A percentile compares a stretch with the other conserved stretches of the same genome.
Conservation (phyloP, 2,329 filamentous ascomycete genomes). For the Colletotrichum echinochloae region DNA sequence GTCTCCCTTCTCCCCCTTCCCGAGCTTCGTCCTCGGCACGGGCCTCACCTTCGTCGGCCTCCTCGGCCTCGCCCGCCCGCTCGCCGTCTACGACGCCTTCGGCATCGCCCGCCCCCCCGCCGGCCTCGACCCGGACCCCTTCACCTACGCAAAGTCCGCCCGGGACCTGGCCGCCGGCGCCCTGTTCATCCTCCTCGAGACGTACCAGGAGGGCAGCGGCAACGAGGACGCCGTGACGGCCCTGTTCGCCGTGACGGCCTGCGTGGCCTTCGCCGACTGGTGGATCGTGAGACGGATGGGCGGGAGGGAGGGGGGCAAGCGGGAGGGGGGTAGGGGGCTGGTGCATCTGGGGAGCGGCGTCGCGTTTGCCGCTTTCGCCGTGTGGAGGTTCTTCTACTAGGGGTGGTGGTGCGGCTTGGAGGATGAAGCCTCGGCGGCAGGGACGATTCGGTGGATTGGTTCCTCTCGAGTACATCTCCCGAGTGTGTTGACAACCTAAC, state of each 20-base stretch:
- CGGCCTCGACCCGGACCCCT: background rate
- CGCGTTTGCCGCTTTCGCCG: constrained; percentile 3
- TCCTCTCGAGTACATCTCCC: background rate
- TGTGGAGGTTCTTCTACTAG: constrained; percentile 28
- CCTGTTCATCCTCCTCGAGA: constrained; percentile 36
- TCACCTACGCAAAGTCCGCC: constrained; percentile 30
- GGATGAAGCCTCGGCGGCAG: background rate
- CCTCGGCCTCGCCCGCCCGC: constrained; percentile 38
- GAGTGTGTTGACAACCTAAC: accelerated
- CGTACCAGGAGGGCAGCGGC: constrained; percentile 34
- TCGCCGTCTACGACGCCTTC: constrained; percentile 32
- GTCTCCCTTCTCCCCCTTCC: constrained; percentile 32
- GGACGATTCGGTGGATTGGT: background rate
- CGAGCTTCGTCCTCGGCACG: constrained; percentile 44
- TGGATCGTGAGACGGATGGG: constrained; percentile 21
- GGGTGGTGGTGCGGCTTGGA: background rate
- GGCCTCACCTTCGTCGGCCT: constrained; percentile 43
- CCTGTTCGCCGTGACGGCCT: constrained; percentile 22
- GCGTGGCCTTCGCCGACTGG: constrained; percentile 28
- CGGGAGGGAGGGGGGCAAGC: background rate
- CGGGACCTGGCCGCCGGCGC: constrained; percentile 22
- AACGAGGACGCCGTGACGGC: constrained; percentile 40
- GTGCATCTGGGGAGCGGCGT: constrained; percentile 12
- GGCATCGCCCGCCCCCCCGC: constrained; percentile 22
- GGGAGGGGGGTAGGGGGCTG: background rate